phyloP scores from a whole-genome alignment of 495 filamentous ascomycete species.

The Sphaerosporella brunnea region DNA sequence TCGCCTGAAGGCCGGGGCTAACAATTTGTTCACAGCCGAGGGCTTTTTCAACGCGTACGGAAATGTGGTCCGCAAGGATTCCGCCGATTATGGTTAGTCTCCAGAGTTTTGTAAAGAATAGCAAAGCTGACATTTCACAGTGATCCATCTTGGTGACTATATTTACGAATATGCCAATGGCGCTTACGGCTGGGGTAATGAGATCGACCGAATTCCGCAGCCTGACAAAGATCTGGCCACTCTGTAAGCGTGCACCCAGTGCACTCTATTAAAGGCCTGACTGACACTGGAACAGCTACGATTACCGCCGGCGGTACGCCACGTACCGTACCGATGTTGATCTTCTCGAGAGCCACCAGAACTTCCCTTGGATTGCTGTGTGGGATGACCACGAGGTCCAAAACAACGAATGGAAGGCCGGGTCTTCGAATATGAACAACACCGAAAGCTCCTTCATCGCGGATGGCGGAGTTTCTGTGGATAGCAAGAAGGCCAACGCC shows the following conservation, averaged over 20 bases:
- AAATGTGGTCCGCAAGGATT: conserved; percentile 47
- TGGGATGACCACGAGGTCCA: conserved; percentile 55
- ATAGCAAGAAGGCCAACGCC: conserved; percentile 51
- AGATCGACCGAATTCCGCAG: conserved; percentile 35
- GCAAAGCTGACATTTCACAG: no score
- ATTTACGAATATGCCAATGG: conserved; percentile 46
- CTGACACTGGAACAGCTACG: conserved; percentile 26
- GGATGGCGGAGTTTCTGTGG: conserved; percentile 42
- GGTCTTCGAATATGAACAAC: conserved; percentile 38
- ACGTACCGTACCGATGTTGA: conserved; percentile 48
- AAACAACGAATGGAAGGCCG: conserved; percentile 45
- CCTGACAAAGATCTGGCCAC: conserved; percentile 36
- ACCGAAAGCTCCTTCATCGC: conserved; percentile 42
- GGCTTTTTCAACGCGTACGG: conserved; percentile 49
- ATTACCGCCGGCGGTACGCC: conserved; percentile 44
- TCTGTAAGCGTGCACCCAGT: conserved; percentile 15
- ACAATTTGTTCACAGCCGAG: conserved; percentile 33
- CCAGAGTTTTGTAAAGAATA: conserved; percentile 2
- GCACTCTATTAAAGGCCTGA: conserved; percentile 25
- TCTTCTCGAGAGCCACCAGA: conserved; percentile 37
- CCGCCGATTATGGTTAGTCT: conserved; percentile 41
- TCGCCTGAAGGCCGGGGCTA: no score
- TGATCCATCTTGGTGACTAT: conserved; percentile 39
- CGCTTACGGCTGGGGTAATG: conserved; percentile 41
- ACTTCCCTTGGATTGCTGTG: conserved; percentile 49